phyloP scores from a whole-genome alignment of 352 stramenopile species.

The Globisporangium polare region DNA sequence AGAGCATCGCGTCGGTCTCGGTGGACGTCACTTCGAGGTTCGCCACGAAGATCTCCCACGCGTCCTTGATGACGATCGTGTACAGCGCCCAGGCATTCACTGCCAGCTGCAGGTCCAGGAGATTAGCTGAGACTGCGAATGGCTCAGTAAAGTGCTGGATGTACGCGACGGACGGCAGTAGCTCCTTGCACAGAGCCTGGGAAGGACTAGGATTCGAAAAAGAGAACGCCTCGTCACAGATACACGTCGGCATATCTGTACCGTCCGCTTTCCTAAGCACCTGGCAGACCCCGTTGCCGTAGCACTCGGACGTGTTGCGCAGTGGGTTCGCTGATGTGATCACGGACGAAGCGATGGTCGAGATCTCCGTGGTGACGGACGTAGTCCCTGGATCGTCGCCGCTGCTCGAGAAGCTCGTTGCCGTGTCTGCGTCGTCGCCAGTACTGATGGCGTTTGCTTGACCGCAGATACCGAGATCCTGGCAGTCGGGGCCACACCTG shows the following conservation, averaged over 20 bases:
- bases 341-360: slow-evolving; percentile 1
- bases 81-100: slow-evolving; percentile 59
- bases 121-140: slow-evolving; percentile 35
- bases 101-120: slow-evolving; percentile 41
- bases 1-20: slow-evolving; percentile 70
- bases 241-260: slow-evolving; percentile 33
- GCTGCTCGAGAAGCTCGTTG: background rate
- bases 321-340: slow-evolving; percentile 27
- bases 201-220: slow-evolving; percentile 36
- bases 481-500: slow-evolving; percentile 67
- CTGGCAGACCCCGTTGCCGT: slow-evolving; percentile 64
- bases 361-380: slow-evolving; percentile 15
- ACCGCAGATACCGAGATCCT: slow-evolving; percentile 50
- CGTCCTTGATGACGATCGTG: slow-evolving; percentile 47
- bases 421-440: background rate
- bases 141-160: slow-evolving; percentile 48
- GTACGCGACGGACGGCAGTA: slow-evolving; percentile 53
- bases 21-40: slow-evolving; percentile 29
- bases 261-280: slow-evolving; percentile 16
- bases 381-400: background rate
- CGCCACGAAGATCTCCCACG: slow-evolving; percentile 57
- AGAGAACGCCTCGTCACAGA: slow-evolving; percentile 62
- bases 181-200: slow-evolving; percentile 59
- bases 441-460: background rate
- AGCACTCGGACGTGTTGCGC: slow-evolving; percentile 64